A percentile compares a stretch with the other conserved stretches of the same genome.
These are phyloP conservation scores for Orbilia javanica DNA, from an alignment of 2,329 filamentous ascomycete genomes.

Conservation along the genomic window DNA sequence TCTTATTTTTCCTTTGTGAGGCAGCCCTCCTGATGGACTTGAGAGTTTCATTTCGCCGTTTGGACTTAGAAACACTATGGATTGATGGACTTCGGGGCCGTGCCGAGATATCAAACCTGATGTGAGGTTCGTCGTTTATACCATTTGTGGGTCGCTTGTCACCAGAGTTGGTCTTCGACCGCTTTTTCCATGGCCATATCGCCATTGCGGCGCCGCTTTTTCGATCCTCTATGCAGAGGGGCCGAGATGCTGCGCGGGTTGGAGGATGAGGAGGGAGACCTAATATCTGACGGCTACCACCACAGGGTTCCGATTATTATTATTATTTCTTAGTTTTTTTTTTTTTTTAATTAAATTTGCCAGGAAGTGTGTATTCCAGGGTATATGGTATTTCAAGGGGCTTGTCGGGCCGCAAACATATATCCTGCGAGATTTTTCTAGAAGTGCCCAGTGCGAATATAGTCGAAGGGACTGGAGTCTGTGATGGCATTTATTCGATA, in stretches of 20 bases:
- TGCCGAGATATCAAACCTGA: constrained; percentile 21
- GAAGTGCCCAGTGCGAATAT: neutral
- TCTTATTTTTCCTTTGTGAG: constrained; percentile 52
- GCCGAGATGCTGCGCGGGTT: constrained; percentile 17
- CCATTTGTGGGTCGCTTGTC: constrained; percentile 58
- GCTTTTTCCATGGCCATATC: constrained; percentile 62
- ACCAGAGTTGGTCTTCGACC: constrained; percentile 61
- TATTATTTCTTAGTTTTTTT: too few relatives aligned
- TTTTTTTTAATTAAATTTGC: constrained; percentile 22
- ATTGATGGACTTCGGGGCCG: constrained; percentile 41
- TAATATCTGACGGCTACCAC: constrained; percentile 15
- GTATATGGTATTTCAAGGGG: constrained; percentile 15
- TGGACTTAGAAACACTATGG: constrained; percentile 43
- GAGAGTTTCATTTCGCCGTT: constrained; percentile 52
- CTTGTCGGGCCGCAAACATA: constrained; percentile 34
- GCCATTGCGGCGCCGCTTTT: constrained; percentile 58
- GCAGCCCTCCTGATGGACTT: constrained; percentile 48
- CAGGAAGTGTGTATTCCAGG: constrained; percentile 11
- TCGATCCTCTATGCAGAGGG: constrained; percentile 20
- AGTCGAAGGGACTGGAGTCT: neutral
- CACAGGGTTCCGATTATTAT: constrained; percentile 26
- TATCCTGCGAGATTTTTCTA: neutral
- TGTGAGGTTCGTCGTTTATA: constrained; percentile 46
- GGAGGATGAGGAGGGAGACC: constrained; percentile 12
- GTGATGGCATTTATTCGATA: constrained; percentile 9